Percentiles rank a stretch among this genome's conserved stretches.
phyloP scores from a whole-genome alignment of 2,329 filamentous ascomycete species.

The Diaporthe sp. region DNA sequence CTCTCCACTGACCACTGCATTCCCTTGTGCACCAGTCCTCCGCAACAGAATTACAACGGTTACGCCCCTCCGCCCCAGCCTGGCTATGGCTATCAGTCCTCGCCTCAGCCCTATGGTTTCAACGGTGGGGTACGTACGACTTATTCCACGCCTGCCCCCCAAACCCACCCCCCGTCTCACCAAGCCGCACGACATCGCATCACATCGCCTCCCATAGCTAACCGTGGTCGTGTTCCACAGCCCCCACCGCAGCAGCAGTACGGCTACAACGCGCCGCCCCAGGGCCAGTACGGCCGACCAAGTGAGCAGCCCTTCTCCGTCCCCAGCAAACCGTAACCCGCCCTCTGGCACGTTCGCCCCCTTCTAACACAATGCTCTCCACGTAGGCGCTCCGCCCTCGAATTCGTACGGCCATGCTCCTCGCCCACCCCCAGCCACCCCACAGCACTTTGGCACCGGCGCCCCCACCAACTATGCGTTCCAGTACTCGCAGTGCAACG shows the following conservation, averaged over 20 bases:
- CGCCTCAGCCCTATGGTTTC: constrained; percentile 60
- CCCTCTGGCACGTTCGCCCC: not conserved
- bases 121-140: constrained; percentile 33
- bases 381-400: constrained; percentile 44
- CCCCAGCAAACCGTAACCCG: not conserved
- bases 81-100: constrained; percentile 61
- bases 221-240: constrained; percentile 44
- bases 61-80: constrained; percentile 60
- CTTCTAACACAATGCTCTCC: constrained; percentile 26
- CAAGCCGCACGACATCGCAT: not conserved
- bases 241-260: constrained; percentile 59
- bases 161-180: constrained; percentile 29
- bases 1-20: constrained; percentile 28
- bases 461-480: constrained; percentile 86
- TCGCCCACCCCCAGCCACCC: constrained; percentile 74
- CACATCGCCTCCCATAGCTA: constrained; percentile 7
- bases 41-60: constrained; percentile 62
- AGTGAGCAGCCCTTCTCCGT: constrained; percentile 52
- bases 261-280: constrained; percentile 56
- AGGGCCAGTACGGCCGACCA: constrained; percentile 64
- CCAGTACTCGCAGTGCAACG: constrained; percentile 93
- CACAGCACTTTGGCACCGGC: constrained; percentile 83
- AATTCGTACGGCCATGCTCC: constrained; percentile 70
- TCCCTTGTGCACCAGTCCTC: constrained; percentile 47
- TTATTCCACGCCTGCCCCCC: not conserved